A percentile compares a stretch with the other conserved stretches of the same genome.
These are phyloP conservation scores for Rhizomucor pusillus DNA, from an alignment of 371 early-diverging fungal genomes.

Conservation along the genomic window DNA sequence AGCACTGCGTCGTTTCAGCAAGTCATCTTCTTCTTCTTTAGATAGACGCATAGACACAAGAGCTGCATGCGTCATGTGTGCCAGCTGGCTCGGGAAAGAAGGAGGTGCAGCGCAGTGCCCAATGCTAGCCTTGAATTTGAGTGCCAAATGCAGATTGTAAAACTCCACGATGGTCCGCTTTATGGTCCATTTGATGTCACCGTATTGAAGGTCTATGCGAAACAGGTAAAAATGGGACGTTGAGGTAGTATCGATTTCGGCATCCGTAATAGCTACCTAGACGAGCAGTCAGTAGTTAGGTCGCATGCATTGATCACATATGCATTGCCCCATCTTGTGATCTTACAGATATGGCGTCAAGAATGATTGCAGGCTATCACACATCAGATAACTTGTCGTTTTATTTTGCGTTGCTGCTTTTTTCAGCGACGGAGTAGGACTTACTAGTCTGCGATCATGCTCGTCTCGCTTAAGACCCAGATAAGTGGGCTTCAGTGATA, in stretches of 20 bases:
- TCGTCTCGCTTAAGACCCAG: constrained; percentile 27
- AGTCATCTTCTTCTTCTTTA: constrained; percentile 28
- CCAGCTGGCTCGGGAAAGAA: constrained; percentile 40
- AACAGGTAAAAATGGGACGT: constrained; percentile 28
- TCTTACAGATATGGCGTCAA: constrained; percentile 32
- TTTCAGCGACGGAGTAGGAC: neutral
- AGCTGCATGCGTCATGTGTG: constrained; percentile 33
- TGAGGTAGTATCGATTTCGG: constrained; percentile 34
- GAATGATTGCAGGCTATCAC: constrained; percentile 36
- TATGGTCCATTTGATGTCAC: constrained; percentile 78
- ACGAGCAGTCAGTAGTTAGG: no score
- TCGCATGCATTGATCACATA: no score
- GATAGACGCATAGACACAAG: constrained; percentile 32
- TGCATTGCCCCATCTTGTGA: neutral
- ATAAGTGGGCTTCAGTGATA: constrained; percentile 17
- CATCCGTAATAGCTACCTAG: constrained; percentile 35
- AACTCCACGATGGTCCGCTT: constrained; percentile 68
- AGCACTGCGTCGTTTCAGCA: constrained; percentile 55
- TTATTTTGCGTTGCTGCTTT: no score
- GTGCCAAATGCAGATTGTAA: constrained; percentile 57
- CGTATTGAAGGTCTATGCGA: constrained; percentile 76
- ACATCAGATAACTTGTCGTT: no score
- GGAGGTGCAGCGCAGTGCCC: constrained; percentile 13
- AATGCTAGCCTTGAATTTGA: constrained; percentile 39
- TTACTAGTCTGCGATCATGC: constrained; percentile 31